Evolutionary conservation across 257 asterid species (phyloP).

Genomic region (Orobanche coerulescens): DNA sequence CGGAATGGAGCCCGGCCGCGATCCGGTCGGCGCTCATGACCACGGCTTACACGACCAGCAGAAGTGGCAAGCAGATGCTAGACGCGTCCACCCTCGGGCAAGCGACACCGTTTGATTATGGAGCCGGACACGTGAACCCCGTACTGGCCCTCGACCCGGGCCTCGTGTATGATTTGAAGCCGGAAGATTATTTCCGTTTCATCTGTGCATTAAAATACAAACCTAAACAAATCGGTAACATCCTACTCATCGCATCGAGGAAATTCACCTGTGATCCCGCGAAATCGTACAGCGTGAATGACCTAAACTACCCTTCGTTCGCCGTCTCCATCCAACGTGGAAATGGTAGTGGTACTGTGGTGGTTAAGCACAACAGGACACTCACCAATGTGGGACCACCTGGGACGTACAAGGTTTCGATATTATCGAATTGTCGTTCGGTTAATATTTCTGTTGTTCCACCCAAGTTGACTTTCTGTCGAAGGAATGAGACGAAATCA

Average conservation of each 20-base stretch:
- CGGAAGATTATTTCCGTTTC: constrained; percentile 50
- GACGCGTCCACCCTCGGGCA: constrained; percentile 69
- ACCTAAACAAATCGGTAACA: constrained; percentile 41
- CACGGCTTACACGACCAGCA: constrained; percentile 61
- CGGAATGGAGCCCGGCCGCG: constrained; percentile 68
- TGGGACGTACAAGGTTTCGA: constrained; percentile 61
- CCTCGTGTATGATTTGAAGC: constrained; percentile 54
- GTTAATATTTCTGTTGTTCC: constrained; percentile 62
- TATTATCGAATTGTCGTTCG: constrained; percentile 20
- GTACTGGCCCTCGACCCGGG: constrained; percentile 76
- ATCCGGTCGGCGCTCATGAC: constrained; percentile 52
- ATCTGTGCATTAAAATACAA: constrained; percentile 72
- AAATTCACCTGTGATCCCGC: constrained; percentile 51
- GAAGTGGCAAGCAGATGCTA: constrained; percentile 39
- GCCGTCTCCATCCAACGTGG: constrained; percentile 36
- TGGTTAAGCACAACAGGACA: constrained; percentile 55
- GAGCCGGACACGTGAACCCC: constrained; percentile 91
- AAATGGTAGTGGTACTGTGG: constrained; percentile 22
- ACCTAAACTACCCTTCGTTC: constrained; percentile 87
- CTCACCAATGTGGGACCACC: constrained; percentile 68
- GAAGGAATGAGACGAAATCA: constrained; percentile 48
- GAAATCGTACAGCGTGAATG: constrained; percentile 44
- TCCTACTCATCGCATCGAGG: constrained; percentile 48
- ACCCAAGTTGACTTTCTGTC: constrained; percentile 38
- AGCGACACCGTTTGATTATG: constrained; percentile 75